Base-by-base conservation (phyloP, 768 basidiomycete species). In the Suillus clintonianus region DNA sequence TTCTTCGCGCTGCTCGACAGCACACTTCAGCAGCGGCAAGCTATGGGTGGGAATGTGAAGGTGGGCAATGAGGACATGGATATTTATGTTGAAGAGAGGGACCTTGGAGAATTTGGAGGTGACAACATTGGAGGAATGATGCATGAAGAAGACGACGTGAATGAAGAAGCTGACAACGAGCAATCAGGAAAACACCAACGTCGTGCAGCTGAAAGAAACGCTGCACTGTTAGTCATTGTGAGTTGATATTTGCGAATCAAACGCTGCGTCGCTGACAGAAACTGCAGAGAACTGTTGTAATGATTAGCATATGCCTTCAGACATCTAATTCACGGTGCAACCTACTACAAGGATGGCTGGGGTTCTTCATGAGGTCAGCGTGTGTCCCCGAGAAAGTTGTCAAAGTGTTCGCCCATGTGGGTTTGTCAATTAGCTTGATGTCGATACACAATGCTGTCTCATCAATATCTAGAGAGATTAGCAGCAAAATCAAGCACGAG, bases 291-390 rank as follows among this genome's bases (percentile, higher is more conserved):
- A 62, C 57, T 50, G 65, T 61, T 3, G 65, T 70, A 11, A 43
- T 66, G 10, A 58, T 64, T 36, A 66, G 63, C 57, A 62, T 70
- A n/a, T 30, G 68, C 50, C 66, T 45, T 77, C 70, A 32, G 62
- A 67, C 24, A 71, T 78, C 80, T 79, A 82, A 22, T 70, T 34
- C 54, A 39, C 65, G 65, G 59, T 64, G 54, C 27, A 66, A 66
- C 48, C 30, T 42, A 37, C 42, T 70, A 8, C 62, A 61, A 39
- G 41, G 61, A n/a, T 41, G 64, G 27, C 39, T 70, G 22, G 67
- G 67, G 11, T 39, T 70, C 30, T 68, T 67, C 22, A 47, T 66
- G 30, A 73, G 76, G 55, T 70, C 73, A 6, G 67, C 69, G 5
- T 68, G 72, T 30, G 65, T 71, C 3, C 73, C 74, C 5, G 69